A percentile compares a stretch with the other conserved stretches of the same genome.
These are phyloP conservation scores for Candolleomyces aberdarensis DNA, from an alignment of 768 basidiomycete genomes.

Conservation along the genomic window DNA sequence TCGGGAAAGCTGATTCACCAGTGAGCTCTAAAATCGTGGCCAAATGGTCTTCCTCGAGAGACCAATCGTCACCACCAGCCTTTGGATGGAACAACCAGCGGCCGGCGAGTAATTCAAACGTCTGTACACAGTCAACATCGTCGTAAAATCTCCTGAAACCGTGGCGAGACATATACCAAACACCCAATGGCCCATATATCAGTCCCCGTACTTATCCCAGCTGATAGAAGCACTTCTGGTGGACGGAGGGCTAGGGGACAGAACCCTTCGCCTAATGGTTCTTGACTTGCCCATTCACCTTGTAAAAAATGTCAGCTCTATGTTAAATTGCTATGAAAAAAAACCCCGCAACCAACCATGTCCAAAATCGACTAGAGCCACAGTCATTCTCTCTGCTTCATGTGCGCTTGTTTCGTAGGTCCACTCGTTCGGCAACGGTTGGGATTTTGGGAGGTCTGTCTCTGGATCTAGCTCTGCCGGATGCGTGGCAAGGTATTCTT, in stretches of 20 bases:
- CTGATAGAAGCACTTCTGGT: not conserved
- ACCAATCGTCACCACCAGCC: not conserved
- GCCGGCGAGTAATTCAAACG: slow-evolving; percentile 14
- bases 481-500: slow-evolving; percentile 6
- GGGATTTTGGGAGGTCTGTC: slow-evolving; percentile 10
- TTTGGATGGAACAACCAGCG: slow-evolving; percentile 13
- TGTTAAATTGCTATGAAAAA: not conserved
- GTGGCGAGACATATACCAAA: not conserved
- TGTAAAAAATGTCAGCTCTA: not conserved
- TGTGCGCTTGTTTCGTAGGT: slow-evolving; percentile 11
- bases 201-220: not conserved
- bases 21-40: not conserved
- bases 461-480: slow-evolving; percentile 6
- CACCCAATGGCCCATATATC: not conserved
- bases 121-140: not conserved
- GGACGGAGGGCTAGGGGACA: slow-evolving; percentile 1
- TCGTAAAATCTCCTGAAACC: not conserved
- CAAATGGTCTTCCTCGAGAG: not conserved
- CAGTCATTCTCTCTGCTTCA: slow-evolving; percentile 12
- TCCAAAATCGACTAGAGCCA: slow-evolving; percentile 9
- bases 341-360: not conserved
- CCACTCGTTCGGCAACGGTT: slow-evolving; percentile 15
- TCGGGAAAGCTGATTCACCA: not conserved
- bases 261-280: slow-evolving; percentile 2
- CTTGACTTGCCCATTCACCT: not conserved